Conservation (phyloP, 2,329 filamentous ascomycete species). For the Pseudogymnoascus sp. region DNA sequence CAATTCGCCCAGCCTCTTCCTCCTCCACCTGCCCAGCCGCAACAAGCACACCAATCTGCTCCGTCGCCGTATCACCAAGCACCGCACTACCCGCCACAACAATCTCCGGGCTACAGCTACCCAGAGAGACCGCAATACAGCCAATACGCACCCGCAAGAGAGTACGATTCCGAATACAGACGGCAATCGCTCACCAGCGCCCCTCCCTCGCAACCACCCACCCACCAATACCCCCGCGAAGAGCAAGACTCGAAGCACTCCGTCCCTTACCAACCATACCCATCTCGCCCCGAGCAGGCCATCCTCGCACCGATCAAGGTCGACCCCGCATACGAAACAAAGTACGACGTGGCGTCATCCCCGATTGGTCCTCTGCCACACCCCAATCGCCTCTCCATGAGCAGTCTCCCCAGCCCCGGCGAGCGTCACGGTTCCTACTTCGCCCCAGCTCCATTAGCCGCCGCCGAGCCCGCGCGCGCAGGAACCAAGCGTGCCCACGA, state of each 20-base stretch:
- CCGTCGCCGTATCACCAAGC: constrained; percentile 14
- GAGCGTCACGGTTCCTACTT: not conserved
- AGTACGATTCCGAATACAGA: constrained; percentile 18
- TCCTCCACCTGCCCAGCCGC: constrained; percentile 17
- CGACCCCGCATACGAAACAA: constrained; percentile 12
- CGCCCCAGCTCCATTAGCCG: constrained; percentile 13
- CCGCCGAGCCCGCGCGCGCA: constrained; percentile 17
- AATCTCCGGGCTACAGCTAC: constrained; percentile 2
- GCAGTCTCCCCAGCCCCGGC: not conserved
- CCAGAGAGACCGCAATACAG: constrained; percentile 14
- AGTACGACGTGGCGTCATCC: constrained; percentile 19
- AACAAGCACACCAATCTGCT: constrained; percentile 19
- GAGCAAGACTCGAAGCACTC: not conserved
- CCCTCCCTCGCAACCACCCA: not conserved
- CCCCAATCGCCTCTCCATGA: constrained; percentile 11
- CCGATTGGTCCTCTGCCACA: constrained; percentile 20
- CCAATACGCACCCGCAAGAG: not conserved
- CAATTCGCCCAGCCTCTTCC: constrained; percentile 23
- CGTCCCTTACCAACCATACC: not conserved
- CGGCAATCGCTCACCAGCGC: constrained; percentile 9
- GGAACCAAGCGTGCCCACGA: constrained; percentile 23
- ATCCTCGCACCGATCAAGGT: constrained; percentile 15
- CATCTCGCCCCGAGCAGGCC: not conserved
- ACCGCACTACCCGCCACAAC: constrained; percentile 5
- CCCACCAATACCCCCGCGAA: not conserved